Evolutionary conservation across 2,329 filamentous ascomycete species (phyloP).

Genomic region (Stagonosporopsis vannaccii): DNA sequence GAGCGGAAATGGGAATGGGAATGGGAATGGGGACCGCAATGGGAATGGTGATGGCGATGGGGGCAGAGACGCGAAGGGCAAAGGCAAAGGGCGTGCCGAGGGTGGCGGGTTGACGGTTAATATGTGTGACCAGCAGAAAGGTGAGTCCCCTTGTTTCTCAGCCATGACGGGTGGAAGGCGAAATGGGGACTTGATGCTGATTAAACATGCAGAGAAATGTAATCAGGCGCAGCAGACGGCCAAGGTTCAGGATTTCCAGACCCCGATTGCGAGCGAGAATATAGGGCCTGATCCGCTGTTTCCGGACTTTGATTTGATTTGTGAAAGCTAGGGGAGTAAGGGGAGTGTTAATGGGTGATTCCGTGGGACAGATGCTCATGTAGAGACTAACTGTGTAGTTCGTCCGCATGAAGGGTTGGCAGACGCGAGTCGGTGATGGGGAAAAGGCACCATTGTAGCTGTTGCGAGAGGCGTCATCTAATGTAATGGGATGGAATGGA

Average conservation of each 20-base stretch:
- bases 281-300: conserved; percentile 49
- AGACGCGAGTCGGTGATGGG: no score
- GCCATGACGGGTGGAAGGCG: not conserved
- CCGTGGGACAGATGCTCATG: no score
- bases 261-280: conserved; percentile 37
- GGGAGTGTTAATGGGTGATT: not conserved
- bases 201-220: conserved; percentile 32
- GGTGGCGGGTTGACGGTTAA: conserved; percentile 22
- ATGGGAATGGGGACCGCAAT: not conserved
- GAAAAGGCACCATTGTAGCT: no score
- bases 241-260: conserved; percentile 36
- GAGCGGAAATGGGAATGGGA: conserved; percentile 23
- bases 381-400: no score
- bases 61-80: not conserved
- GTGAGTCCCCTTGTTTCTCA: conserved; percentile 20
- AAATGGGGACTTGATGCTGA: not conserved
- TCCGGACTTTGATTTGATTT: conserved; percentile 50
- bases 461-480: no score
- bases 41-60: not conserved
- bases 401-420: no score
- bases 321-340: conserved; percentile 22
- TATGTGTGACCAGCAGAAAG: conserved; percentile 33
- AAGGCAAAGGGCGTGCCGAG: conserved; percentile 13
- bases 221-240: conserved; percentile 38
- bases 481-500: no score